These are phyloP conservation scores for Aureobasidium leucospermi DNA, from an alignment of 2,329 filamentous ascomycete species.

Conservation along the genomic window DNA sequence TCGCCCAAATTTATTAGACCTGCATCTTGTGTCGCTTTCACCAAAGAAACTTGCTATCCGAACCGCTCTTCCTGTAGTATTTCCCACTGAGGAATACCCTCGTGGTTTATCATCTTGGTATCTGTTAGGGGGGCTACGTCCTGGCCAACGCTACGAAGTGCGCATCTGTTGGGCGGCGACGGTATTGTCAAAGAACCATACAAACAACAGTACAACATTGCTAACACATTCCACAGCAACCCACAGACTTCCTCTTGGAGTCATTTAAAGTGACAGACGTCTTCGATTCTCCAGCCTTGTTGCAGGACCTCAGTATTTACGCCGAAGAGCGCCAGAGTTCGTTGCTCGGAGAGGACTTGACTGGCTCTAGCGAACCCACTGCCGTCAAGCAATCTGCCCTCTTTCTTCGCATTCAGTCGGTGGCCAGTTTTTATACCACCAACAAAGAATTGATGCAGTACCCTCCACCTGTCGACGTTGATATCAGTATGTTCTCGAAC, in stretches of 20 bases:
- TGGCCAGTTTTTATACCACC: constrained; percentile 78
- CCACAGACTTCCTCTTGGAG: constrained; percentile 67
- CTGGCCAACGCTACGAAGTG: constrained; percentile 76
- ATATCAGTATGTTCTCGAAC: constrained; percentile 46
- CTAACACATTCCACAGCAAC: constrained; percentile 55
- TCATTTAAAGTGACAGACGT: constrained; percentile 56
- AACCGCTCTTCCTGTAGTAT: constrained; percentile 58
- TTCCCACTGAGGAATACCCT: constrained; percentile 50
- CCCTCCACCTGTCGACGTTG: constrained; percentile 67
- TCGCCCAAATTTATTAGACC: constrained; percentile 50
- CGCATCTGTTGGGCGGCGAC: constrained; percentile 90
- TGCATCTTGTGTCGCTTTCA: constrained; percentile 59
- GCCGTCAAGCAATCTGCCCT: constrained; percentile 32
- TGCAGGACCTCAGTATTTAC: constrained; percentile 25
- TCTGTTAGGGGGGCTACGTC: constrained; percentile 61
- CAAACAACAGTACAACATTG: neutral
- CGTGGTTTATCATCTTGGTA: constrained; percentile 68
- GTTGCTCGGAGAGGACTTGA: neutral
- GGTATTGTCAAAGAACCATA: constrained; percentile 48
- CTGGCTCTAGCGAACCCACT: neutral
- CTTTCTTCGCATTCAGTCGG: constrained; percentile 66
- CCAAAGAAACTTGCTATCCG: constrained; percentile 50
- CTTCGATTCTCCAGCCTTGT: constrained; percentile 35
- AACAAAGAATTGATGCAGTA: constrained; percentile 66
- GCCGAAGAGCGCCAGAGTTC: constrained; percentile 19